Base-by-base conservation (phyloP, 106 monocot genomes). In the Alisma plantagoaquatica region DNA sequence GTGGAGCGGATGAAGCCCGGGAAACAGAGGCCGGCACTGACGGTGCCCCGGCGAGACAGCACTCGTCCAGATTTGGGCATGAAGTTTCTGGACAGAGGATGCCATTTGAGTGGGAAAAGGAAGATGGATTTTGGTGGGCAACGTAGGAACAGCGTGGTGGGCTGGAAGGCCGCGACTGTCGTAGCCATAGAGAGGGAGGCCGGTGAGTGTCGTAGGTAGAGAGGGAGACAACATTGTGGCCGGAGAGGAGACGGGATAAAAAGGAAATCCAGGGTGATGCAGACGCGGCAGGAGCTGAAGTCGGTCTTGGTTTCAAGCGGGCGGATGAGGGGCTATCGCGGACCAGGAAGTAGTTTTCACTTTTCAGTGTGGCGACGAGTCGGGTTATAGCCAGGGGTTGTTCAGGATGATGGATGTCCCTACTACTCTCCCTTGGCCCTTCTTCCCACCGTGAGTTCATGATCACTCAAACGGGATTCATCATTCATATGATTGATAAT, bases 101-200 rank as follows among this genome's bases (percentile, higher is more conserved):
- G 70, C 61, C 49, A 77, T 41, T 31, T 65, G 32, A 65, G 56
- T 3, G 63, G 49, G n/a, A n/a, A n/a, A n/a, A 30, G 57, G 57
- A 15, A 41, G 56, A n/a, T 55, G 42, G 62, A 55, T 10, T 23
- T 51, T 67, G 29, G 64, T 56, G 17, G 54, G 46, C 22, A 44
- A 29, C 11, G 41, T 27, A 22, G 7, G 54, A 65, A 66, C 54
- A 52, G 53, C 56, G 47, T 55, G 46, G 72, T 20, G 45, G 63
- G 62, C 21, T 68, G 51, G 43, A 78, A 64, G 19, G 60, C 71
- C 38, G 64, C 41, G 22, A 68, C 66, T 32, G 80, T 66, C 80
- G 79, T 75, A 24, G 60, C 0, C 1, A n/a, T 33, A 11, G 30
- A 25, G 35, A 15, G 23, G 30, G 0, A 2, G 31, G 6, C 0